Conservation (phyloP, 2,329 filamentous ascomycete genomes). For the Fusarium zealandicum region DNA sequence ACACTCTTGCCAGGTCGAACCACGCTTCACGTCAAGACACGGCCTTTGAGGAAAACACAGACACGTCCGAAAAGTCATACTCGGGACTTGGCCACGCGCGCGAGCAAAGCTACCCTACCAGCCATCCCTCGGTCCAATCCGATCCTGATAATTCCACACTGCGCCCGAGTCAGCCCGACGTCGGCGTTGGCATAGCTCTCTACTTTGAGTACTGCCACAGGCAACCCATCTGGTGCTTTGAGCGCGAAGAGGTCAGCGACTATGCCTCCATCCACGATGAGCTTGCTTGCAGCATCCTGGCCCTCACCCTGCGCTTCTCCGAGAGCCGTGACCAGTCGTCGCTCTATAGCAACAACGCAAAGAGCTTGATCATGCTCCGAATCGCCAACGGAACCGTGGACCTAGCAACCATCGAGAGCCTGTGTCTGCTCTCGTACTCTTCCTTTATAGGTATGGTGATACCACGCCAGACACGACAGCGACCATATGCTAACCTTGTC, state of each 20-base stretch:
- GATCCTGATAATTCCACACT: constrained; percentile 40
- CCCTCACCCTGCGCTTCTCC: constrained; percentile 50
- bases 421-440: constrained; percentile 59
- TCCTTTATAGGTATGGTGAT: constrained; percentile 54
- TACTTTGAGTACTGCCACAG: constrained; percentile 55
- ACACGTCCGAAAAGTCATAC: constrained; percentile 46
- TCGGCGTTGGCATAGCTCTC: constrained; percentile 46
- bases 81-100: constrained; percentile 43
- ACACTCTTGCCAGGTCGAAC: constrained; percentile 44
- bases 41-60: constrained; percentile 43
- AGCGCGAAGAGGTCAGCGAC: constrained; percentile 51
- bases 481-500: not conserved
- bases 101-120: constrained; percentile 34
- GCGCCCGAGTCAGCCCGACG: constrained; percentile 44
- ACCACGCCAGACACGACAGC: too few relatives aligned
- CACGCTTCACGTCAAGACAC: constrained; percentile 40
- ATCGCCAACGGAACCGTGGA: constrained; percentile 59
- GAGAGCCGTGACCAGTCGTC: constrained; percentile 45
- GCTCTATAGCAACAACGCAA: constrained; percentile 50
- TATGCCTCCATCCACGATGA: constrained; percentile 48
- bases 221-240: constrained; percentile 56
- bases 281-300: constrained; percentile 51
- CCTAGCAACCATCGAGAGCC: constrained; percentile 57
- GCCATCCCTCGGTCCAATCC: constrained; percentile 38
- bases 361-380: constrained; percentile 55